Base-by-base conservation (phyloP, 2,329 filamentous ascomycete genomes). In the Phaeosphaeriaceae sp. region DNA sequence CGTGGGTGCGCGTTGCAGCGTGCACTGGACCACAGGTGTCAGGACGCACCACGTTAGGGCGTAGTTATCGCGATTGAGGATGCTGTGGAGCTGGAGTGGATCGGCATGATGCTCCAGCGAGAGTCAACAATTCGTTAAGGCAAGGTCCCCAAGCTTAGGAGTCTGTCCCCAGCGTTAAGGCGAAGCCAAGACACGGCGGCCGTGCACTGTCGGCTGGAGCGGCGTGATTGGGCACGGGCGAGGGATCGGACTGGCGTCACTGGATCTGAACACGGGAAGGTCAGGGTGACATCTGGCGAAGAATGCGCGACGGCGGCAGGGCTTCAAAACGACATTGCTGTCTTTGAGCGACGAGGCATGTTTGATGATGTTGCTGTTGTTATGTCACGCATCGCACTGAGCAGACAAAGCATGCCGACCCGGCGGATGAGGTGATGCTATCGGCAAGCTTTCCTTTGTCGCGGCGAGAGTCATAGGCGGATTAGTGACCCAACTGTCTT, bases 131-230 rank as follows among this genome's bases (percentile, higher is more conserved):
- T 67, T 65, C 52, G 65, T 65, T 68, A 67, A 64, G 56, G 68
- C 62, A 66, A 62, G 19, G 19, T 45, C 55, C 63, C 54, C 50
- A 48, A 57, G 45, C 42, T 53, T 56, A 57, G 65, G 60, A 65
- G 57, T 59, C 61, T 69, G 62, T 58, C 68, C 70, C 60, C 69
- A 74, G 62, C 61, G 65, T 48, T 71, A 67, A 60, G 71, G 68
- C 65, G 63, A 71, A 55, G 66, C 69, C 63, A 69, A 67, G 68
- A 24, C 6, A 36, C 47, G 58, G 68, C 68, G 66, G 62, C 63
- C 60, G 70, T 71, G 69, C 65, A 62, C 63, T 13, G 41, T 46
- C 48, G 55, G 31, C 54, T 36, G 56, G 41, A 48, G 40, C 24
- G 60, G 54, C 50, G 48, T 62, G 58, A 63, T 64, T 62, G 67